phyloP scores from a whole-genome alignment of 768 basidiomycete species.

The Leccinum variicolor region DNA sequence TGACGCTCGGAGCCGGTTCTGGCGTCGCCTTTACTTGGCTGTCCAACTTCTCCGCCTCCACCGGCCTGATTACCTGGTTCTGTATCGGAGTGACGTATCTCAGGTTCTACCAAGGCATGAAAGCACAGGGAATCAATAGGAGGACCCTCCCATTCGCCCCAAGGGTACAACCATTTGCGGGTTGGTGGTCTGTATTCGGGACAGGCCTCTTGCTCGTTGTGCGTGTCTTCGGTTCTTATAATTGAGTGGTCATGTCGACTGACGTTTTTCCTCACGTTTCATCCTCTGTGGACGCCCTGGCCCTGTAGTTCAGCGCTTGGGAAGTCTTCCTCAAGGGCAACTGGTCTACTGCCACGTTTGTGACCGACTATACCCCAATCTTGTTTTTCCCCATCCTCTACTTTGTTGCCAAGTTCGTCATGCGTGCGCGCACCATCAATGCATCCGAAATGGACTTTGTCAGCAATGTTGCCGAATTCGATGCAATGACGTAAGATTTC shows the following conservation, averaged over 20 bases:
- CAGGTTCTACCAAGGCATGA: slow-evolving; percentile 45
- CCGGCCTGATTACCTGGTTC: slow-evolving; percentile 45
- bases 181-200: slow-evolving; percentile 33
- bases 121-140: slow-evolving; percentile 47
- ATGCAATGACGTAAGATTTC: slow-evolving; percentile 21
- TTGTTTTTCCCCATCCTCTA: slow-evolving; percentile 47
- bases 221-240: slow-evolving; percentile 9
- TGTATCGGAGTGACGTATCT: slow-evolving; percentile 45
- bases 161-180: slow-evolving; percentile 39
- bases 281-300: neutral
- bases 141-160: slow-evolving; percentile 44
- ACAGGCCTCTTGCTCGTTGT: slow-evolving; percentile 34
- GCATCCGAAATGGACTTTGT: slow-evolving; percentile 27
- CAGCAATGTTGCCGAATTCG: slow-evolving; percentile 24
- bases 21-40: slow-evolving; percentile 44
- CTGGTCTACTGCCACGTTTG: slow-evolving; percentile 38
- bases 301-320: slow-evolving; percentile 37
- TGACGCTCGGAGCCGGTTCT: slow-evolving; percentile 35
- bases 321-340: slow-evolving; percentile 37
- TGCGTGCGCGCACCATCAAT: slow-evolving; percentile 4
- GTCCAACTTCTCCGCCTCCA: slow-evolving; percentile 32
- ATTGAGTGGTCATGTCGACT: neutral
- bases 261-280: neutral
- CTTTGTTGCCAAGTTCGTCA: slow-evolving; percentile 23
- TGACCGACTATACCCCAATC: slow-evolving; percentile 43